Base-by-base conservation (phyloP, 805 yeast species). In the Candida chilensis region DNA sequence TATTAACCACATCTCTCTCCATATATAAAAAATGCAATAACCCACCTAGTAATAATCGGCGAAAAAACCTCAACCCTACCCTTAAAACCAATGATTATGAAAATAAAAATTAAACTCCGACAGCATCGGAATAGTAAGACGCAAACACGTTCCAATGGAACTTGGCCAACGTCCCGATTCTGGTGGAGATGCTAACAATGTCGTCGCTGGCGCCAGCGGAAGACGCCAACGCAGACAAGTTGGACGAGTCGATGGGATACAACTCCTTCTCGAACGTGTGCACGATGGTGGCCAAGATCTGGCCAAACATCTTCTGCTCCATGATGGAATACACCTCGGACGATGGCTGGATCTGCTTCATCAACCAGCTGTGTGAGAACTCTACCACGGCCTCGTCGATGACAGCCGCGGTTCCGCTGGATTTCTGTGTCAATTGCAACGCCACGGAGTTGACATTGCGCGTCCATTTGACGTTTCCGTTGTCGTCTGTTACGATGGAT, bases 391-490 rank as follows among this genome's bases (percentile, higher is more conserved):
- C 38, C 34, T 67, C 68, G 26, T 42, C 45, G 29, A 50, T 47
- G 14, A 49, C 11, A 20, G 22, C 22, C 11, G 22, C 22, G 22
- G 22, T 10, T 20, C 11, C 11, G 22, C 11, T 20, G 22, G 38
- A 28, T 30, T 54, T 57, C 40, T 71, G 69, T 20, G 71, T 69
- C 29, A 81, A 46, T 47, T 80, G 94, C 36, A 85, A 64, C 4
- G 90, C 71, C 37, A 86, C 72, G 11, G 81, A 64, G 38, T 74
- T 69, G 16, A 84, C 71, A 51, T 85, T 85, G 46, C 84, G 72
- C 1, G 95, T 85, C 95, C 95, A 85, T 57, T 87, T 84, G 35
- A 84, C 74, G 49, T 82, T 83, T 2, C 94, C 95, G 44, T 78
- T 81, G 35, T 81, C 85, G 53, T 85, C 94, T 20, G 86, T 74